These are phyloP conservation scores for Ceratocystis huliohia DNA, from an alignment of 2,329 filamentous ascomycete genomes.

Conservation along the genomic window DNA sequence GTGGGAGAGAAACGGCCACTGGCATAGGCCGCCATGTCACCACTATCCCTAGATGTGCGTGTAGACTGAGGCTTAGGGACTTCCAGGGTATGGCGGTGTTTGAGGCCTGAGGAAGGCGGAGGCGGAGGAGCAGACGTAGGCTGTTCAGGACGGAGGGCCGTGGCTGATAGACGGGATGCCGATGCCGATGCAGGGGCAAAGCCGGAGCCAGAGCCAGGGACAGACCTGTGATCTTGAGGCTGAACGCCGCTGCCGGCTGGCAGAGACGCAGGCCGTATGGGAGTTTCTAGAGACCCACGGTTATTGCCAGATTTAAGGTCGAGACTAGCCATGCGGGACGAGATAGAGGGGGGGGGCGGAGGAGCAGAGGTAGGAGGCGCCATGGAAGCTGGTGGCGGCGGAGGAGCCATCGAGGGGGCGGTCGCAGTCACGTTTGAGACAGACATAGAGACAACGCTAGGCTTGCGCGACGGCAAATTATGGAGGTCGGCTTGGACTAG, in stretches of 20 bases:
- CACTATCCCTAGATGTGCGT: constrained; percentile 59
- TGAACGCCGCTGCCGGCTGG: constrained; percentile 1
- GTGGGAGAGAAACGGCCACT: constrained; percentile 71
- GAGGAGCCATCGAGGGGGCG: neutral
- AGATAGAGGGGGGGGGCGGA: constrained; percentile 14
- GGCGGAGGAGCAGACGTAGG: constrained; percentile 19
- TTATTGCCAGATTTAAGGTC: constrained; percentile 14
- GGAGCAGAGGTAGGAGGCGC: neutral
- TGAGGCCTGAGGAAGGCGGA: constrained; percentile 38
- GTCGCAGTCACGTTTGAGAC: neutral
- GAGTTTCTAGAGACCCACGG: constrained; percentile 8
- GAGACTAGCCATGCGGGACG: constrained; percentile 19
- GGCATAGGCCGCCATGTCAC: constrained; percentile 54
- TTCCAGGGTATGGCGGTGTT: constrained; percentile 79
- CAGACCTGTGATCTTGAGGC: constrained; percentile 5
- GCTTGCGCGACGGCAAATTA: constrained; percentile 15
- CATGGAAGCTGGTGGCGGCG: neutral
- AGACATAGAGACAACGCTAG: constrained; percentile 19
- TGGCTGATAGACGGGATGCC: constrained; percentile 11
- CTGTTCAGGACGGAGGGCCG: constrained; percentile 16
- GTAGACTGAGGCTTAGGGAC: constrained; percentile 59
- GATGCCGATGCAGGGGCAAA: constrained; percentile 11
- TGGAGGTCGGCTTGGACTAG: constrained; percentile 10
- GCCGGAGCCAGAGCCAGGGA: neutral
- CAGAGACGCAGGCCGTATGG: neutral